Evolutionary conservation across 139 green algal species (phyloP).

Genomic region (Pseudopediastrum boryanum): DNA sequence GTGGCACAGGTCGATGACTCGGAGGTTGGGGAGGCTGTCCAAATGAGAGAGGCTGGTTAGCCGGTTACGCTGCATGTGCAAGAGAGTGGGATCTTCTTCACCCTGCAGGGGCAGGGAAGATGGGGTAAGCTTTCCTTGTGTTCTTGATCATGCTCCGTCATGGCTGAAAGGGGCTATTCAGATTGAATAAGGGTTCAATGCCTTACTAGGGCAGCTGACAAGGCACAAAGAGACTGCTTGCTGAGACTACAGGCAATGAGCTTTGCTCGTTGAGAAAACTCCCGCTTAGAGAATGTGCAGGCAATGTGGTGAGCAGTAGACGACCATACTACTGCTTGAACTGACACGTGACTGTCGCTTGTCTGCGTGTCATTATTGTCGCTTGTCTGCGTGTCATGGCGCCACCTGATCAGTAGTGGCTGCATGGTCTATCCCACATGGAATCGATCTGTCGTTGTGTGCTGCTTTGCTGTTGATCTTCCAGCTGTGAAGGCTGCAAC

Average conservation of each 20-base stretch:
- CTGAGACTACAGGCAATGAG: neutral
- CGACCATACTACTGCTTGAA: neutral
- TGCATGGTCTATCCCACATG: neutral
- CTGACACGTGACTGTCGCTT: neutral
- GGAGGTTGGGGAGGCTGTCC: neutral
- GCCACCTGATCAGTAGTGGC: too few species aligned
- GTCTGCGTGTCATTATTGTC: neutral
- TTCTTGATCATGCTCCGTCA: neutral
- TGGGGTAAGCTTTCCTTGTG: neutral
- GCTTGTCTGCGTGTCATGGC: neutral
- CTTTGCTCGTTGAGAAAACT: neutral
- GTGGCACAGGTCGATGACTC: neutral
- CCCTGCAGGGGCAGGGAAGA: neutral
- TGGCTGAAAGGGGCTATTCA: too few species aligned
- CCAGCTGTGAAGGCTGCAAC: neutral
- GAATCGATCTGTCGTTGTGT: neutral
- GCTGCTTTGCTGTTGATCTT: neutral
- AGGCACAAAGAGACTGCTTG: too few species aligned
- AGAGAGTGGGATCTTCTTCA: conserved; percentile 1
- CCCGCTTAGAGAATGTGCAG: neutral
- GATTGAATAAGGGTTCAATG: too few species aligned
- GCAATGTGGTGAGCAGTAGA: too few species aligned
- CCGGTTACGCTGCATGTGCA: neutral
- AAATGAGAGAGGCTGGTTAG: neutral
- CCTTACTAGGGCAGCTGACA: too few species aligned